phyloP scores from a whole-genome alignment of 257 asterid species.

The Ehretia macrophylla region DNA sequence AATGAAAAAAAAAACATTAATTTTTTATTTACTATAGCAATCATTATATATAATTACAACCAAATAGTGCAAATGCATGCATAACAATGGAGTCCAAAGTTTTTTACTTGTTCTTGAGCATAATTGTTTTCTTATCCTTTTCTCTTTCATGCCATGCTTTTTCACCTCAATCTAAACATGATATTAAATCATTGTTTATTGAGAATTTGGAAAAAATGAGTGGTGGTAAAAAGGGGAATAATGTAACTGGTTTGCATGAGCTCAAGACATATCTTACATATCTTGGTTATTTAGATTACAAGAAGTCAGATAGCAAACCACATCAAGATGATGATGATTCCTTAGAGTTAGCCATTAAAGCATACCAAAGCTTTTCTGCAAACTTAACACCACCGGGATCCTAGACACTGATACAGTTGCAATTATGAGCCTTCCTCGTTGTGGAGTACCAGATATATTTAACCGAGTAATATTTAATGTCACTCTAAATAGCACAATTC shows the following conservation, averaged over 20 bases:
- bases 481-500: background rate
- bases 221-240: background rate
- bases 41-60: too few species aligned
- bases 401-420: slow-evolving; percentile 9
- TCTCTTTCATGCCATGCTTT: too few species aligned
- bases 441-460: slow-evolving; percentile 18
- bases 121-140: too few species aligned
- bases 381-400: slow-evolving; percentile 11
- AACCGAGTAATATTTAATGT: slow-evolving; percentile 4
- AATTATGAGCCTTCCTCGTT: slow-evolving; percentile 14
- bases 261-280: background rate
- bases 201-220: background rate
- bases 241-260: background rate
- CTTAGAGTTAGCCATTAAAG: background rate
- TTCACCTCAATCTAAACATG: too few species aligned
- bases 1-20: too few species aligned
- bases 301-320: background rate
- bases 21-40: too few species aligned
- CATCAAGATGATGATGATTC: background rate
- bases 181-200: too few species aligned
- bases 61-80: too few species aligned
- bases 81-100: too few species aligned
- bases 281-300: background rate
- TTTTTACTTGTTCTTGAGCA: too few species aligned
- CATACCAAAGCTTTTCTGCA: background rate